phyloP scores from a whole-genome alignment of 208 protist genomes.

The Leptomonas seymouri region DNA sequence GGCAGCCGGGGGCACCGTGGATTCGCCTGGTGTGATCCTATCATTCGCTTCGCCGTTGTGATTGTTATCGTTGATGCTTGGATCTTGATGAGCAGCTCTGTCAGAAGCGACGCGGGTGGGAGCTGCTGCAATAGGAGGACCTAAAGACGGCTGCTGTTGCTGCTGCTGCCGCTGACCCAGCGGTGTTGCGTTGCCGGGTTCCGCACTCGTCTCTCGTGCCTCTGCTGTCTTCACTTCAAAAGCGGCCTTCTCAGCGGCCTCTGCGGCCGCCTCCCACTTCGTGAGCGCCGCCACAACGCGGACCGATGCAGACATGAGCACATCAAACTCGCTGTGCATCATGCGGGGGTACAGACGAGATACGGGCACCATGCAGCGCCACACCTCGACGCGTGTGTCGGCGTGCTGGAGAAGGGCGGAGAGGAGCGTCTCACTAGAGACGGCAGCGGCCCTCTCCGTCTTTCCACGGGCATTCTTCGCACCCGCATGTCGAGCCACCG shows the following conservation, averaged over 20 bases:
- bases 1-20: not conserved
- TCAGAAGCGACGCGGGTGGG: not conserved
- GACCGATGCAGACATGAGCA: slow-evolving; percentile 45
- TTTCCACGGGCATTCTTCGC: not conserved
- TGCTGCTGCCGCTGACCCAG: not conserved
- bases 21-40: not conserved
- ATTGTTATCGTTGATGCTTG: not conserved
- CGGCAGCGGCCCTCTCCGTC: not conserved
- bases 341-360: slow-evolving; percentile 65
- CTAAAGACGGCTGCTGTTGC: not conserved
- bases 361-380: slow-evolving; percentile 74
- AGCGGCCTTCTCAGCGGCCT: slow-evolving; percentile 6
- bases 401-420: slow-evolving; percentile 62
- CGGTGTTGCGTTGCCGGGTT: not conserved
- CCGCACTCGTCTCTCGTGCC: not conserved
- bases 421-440: slow-evolving; percentile 13
- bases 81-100: not conserved
- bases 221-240: not conserved
- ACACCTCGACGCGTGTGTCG: slow-evolving; percentile 58
- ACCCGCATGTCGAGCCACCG: not conserved
- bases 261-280: slow-evolving; percentile 27
- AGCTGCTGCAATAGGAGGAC: not conserved
- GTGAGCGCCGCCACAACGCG: slow-evolving; percentile 35
- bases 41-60: not conserved
- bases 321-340: slow-evolving; percentile 54